Conservation (phyloP, 495 filamentous ascomycete species). For the Sabuloglossum arenarium region DNA sequence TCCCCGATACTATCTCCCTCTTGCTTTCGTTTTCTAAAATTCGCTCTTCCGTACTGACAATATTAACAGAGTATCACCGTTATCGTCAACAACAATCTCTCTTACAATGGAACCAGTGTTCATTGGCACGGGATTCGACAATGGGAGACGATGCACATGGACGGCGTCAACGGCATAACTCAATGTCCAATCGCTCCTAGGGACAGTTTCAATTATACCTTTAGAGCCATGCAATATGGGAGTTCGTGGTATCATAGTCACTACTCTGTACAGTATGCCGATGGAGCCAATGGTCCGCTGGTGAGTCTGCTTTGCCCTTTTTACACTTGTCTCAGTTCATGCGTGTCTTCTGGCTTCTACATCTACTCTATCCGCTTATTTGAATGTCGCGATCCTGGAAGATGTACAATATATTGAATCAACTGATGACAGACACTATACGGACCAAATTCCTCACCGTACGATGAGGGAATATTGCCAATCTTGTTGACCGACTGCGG, state of each 20-base stretch:
- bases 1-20: background rate
- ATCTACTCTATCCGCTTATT: background rate
- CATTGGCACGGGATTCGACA: constrained; percentile 22
- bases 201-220: constrained; percentile 26
- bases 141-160: constrained; percentile 13
- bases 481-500: constrained; percentile 28
- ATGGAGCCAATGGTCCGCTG: constrained; percentile 24
- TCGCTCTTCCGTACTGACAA: background rate
- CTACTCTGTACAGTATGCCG: constrained; percentile 30
- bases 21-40: background rate
- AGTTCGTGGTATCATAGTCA: constrained; percentile 44
- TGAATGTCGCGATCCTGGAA: background rate
- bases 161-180: constrained; percentile 23
- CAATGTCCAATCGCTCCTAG: constrained; percentile 26
- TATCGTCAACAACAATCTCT: constrained; percentile 13
- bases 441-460: constrained; percentile 26
- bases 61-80: constrained; percentile 11
- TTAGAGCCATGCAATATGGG: constrained; percentile 31
- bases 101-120: constrained; percentile 21
- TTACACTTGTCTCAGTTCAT: background rate
- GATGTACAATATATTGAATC: background rate
- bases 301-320: background rate
- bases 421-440: constrained; percentile 3
- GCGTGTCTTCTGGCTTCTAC: background rate
- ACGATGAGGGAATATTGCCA: constrained; percentile 28